Evolutionary conservation across 1,139 yeast genomes (phyloP), one percentile per base, ranked within the genome.

Genomic region (Debaryomyces fabryi): DNA sequence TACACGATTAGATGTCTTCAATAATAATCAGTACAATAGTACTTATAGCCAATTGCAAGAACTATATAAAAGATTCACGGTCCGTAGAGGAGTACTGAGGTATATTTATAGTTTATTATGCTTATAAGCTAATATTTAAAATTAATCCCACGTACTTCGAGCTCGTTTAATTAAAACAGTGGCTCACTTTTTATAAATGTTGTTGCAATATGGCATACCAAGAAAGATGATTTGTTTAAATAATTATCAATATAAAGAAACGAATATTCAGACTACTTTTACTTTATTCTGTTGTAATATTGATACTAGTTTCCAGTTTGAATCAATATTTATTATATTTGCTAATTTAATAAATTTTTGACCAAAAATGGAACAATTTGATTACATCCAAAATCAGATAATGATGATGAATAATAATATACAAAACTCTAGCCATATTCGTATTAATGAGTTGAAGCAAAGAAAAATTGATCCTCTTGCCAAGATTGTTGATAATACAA

Each of bases 151-250:
- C 9, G 34, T 13, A 8, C 6, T 13, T 9, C 13, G 34, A 13
- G 30, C 34, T 13, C 18, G 3, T 13, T 15, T 13, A 12, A 15
- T 15, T 10, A 15, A 7, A 15, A 32, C 12, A 32, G 10, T 7
- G 38, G 24, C 38, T 15, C 25, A 32, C 9, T 20, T 30, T 40
- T 40, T 40, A 7, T 40, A 13, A 40, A 40, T 40, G 36, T 30
- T 37, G 32, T 37, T 40, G 43, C 35, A 40, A 30, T 30, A 27
- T 24, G 23, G 43, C 43, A 40, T 40, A 40, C 20, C 27, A 40
- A 40, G 43, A 40, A 40, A 40, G 24, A 35, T 16, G 13, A 8
- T 12, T 35, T 7, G 4, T 18, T 21, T 21, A 21, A 35, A 35
- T 35, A 35, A 35, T 35, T 20, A 20, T 18, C 23, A 25, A 24